Evolutionary conservation across 495 filamentous ascomycete genomes (phyloP).

Genomic region (Collariella sp.): DNA sequence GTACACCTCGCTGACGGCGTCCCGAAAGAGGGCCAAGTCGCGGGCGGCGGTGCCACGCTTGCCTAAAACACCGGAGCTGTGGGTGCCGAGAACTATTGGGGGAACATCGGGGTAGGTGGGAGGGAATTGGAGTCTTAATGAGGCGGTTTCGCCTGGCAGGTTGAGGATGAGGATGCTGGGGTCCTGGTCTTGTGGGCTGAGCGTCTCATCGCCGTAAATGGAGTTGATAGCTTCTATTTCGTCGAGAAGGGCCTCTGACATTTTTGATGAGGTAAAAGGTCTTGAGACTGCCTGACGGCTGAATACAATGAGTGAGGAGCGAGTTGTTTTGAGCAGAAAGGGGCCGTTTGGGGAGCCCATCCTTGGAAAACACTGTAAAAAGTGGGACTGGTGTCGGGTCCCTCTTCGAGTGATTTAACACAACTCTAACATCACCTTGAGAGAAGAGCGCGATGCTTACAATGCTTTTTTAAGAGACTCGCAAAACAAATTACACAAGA

Average conservation of each 20-base stretch:
- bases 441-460: too few relatives aligned
- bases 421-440: too few relatives aligned
- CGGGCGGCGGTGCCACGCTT: slow-evolving; percentile 60
- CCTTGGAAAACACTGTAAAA: too few relatives aligned
- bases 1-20: slow-evolving; percentile 57
- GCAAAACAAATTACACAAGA: too few relatives aligned
- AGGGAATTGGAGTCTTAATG: slow-evolving; percentile 60
- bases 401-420: too few relatives aligned
- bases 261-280: slow-evolving; percentile 22
- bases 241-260: slow-evolving; percentile 70
- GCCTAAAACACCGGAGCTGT: slow-evolving; percentile 47
- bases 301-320: neutral
- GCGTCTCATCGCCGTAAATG: slow-evolving; percentile 70
- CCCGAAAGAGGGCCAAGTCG: slow-evolving; percentile 55
- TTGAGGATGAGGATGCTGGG: slow-evolving; percentile 42
- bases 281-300: too few relatives aligned
- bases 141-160: slow-evolving; percentile 39
- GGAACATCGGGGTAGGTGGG: slow-evolving; percentile 59
- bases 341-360: neutral
- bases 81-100: slow-evolving; percentile 61
- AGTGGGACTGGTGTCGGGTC: too few relatives aligned
- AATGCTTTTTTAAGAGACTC: too few relatives aligned
- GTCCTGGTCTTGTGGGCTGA: slow-evolving; percentile 31
- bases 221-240: slow-evolving; percentile 88
- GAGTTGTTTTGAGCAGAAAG: neutral